Evolutionary conservation across 306 rosid genomes (phyloP).

Genomic region (Cucumis melo): DNA sequence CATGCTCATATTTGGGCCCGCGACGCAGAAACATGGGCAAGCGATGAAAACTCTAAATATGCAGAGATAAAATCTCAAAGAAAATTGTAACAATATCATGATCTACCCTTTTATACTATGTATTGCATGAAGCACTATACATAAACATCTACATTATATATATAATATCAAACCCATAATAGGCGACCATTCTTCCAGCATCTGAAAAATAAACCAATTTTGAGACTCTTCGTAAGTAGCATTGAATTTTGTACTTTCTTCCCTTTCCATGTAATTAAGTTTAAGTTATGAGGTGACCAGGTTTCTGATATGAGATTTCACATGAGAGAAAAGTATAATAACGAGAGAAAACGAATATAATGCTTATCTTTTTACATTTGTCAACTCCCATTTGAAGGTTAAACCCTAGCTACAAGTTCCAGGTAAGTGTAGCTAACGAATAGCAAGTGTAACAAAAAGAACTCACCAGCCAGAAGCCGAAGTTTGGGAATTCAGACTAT

Average conservation of each 20-base stretch:
- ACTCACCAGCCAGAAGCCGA: conserved; percentile 28
- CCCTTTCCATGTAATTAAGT: neutral
- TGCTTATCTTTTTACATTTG: neutral
- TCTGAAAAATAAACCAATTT: neutral
- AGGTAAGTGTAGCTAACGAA: neutral
- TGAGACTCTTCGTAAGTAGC: neutral
- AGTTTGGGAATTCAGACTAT: conserved; percentile 28
- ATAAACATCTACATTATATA: neutral
- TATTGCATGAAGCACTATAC: neutral
- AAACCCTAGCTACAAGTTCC: neutral
- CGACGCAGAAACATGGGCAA: neutral
- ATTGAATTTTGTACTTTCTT: neutral
- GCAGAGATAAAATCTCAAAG: neutral
- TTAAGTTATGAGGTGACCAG: neutral
- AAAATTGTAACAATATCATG: neutral
- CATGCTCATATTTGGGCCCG: neutral
- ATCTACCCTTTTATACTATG: neutral
- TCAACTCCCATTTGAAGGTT: neutral
- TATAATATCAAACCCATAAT: neutral
- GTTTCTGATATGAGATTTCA: neutral
- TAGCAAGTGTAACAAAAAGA: neutral
- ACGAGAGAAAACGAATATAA: neutral
- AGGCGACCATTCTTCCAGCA: neutral
- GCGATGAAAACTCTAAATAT: neutral
- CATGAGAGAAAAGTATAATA: neutral